These are phyloP conservation scores for Solanum pennellii DNA, from an alignment of 257 asterid genomes.

Conservation along the genomic window DNA sequence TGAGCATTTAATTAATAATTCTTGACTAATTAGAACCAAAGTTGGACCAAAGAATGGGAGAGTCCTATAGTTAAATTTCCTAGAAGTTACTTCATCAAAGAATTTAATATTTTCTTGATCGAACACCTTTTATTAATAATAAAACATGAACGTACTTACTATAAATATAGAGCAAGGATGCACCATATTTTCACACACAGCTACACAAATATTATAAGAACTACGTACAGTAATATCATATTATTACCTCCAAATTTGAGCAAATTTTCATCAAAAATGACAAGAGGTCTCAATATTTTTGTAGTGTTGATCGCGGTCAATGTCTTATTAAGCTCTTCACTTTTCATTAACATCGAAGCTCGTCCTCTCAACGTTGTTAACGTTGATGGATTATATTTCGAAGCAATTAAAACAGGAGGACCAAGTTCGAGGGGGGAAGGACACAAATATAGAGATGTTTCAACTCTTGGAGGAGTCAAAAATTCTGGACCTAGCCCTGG, in stretches of 20 bases:
- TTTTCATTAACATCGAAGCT: not conserved
- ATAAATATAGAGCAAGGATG: not conserved
- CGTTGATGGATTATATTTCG: not conserved
- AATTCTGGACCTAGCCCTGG: slow-evolving; percentile 24
- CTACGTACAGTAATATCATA: not conserved
- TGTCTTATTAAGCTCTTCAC: not conserved
- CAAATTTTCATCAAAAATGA: not conserved
- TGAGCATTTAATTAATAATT: not conserved
- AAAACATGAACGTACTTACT: not conserved
- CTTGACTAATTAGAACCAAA: not conserved
- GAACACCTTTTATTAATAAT: not conserved
- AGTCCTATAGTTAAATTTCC: not conserved
- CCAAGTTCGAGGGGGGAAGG: slow-evolving; percentile 7
- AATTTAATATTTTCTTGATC: not conserved
- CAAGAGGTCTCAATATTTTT: not conserved
- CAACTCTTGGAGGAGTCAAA: slow-evolving; percentile 2
- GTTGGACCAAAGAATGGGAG: not conserved
- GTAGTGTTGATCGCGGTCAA: not conserved
- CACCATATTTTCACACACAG: not conserved
- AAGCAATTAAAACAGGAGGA: slow-evolving; percentile 20
- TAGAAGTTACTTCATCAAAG: not conserved
- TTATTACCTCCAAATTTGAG: not conserved
- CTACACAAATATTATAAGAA: not conserved
- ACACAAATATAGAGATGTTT: not conserved
- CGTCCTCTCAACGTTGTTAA: slow-evolving; percentile 8